phyloP scores from a whole-genome alignment of 176 grass and related monocot species.

The Carex myosuroides region DNA sequence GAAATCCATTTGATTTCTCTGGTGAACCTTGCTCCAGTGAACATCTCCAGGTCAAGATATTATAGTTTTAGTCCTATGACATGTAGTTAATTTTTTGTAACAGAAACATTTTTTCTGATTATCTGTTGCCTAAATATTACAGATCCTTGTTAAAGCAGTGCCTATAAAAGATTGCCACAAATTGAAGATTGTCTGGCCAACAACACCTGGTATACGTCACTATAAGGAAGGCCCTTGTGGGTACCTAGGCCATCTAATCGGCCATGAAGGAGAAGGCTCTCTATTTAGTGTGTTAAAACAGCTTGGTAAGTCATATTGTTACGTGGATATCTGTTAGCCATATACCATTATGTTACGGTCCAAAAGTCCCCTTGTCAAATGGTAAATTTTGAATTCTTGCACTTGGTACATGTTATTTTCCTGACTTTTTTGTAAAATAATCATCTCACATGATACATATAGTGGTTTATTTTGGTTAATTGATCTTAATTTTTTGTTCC shows the following conservation, averaged over 20 bases:
- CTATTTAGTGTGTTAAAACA: slow-evolving; percentile 84
- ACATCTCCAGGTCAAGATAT: slow-evolving; percentile 67
- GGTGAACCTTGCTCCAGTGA: slow-evolving; percentile 73
- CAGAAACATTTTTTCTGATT: background rate
- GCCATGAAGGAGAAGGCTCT: slow-evolving; percentile 97
- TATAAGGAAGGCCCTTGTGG: slow-evolving; percentile 87
- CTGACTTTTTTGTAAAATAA: background rate
- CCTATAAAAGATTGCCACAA: slow-evolving; percentile 82
- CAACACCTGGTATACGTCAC: slow-evolving; percentile 53
- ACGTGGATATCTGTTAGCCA: background rate
- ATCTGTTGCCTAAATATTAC: slow-evolving; percentile 14
- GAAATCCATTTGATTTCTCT: slow-evolving; percentile 56
- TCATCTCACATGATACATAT: background rate
- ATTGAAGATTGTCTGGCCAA: slow-evolving; percentile 71
- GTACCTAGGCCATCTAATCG: slow-evolving; percentile 78
- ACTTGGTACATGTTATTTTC: background rate
- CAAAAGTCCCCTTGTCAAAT: background rate
- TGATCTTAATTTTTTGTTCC: background rate
- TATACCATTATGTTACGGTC: background rate
- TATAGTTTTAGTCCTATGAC: background rate
- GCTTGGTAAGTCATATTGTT: slow-evolving; percentile 53
- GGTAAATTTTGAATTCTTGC: background rate
- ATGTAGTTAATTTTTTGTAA: slow-evolving; percentile 1
- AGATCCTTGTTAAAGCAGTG: slow-evolving; percentile 96
- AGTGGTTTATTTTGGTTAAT: background rate